Evolutionary conservation across 495 filamentous ascomycete genomes (phyloP), one percentile per base, ranked within the genome.

Genomic region (Penicillium paradoxum): DNA sequence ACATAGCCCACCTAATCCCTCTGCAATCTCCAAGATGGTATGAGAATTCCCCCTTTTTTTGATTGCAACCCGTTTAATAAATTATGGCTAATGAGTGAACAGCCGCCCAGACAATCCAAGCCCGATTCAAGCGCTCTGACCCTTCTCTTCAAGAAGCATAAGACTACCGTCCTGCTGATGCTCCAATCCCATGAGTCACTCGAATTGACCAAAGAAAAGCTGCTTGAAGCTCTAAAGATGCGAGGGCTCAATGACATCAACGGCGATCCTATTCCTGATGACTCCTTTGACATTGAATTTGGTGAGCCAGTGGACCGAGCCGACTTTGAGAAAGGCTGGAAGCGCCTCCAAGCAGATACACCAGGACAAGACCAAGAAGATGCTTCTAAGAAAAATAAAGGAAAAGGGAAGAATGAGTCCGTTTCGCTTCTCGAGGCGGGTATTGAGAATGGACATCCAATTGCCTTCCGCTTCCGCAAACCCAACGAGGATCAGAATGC

Each of bases 131-230:
- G 64, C 15, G 74, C 81, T 25, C 74, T 81, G 69, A 90, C 88
- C 10, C 66, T 96, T 33, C 80, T 86, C 22, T 82, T 95, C 67
- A 96, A 95, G 60, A 76, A 87, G 69, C 83, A 87, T 68, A 86
- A 82, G 51, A 84, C 83, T 50, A 95, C 88, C 22, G 74, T 95
- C 59, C 77, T 91, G 59, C 74, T 96, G 25, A 82, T 88, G 57
- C 76, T 84, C 25, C 77, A 81, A 33, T 73, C 84, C 3, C 72
- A 80, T 38, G 76, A 83, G 55, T 63, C 82, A 24, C 83, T 95
- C 59, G 53, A 67, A 17, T 67, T 73, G 2, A 68, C 90, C 38
- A 88, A 87, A 62, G 56, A 77, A 7, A 78, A 85, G 7, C 79
- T 96, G 2, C 73, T 91, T 15, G 63, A 72, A n/a, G 75, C 73